A percentile compares a stretch with the other conserved stretches of the same genome.
These are phyloP conservation scores for Aspergillus flavus DNA, from an alignment of 2,329 filamentous ascomycete species.

Conservation along the genomic window DNA sequence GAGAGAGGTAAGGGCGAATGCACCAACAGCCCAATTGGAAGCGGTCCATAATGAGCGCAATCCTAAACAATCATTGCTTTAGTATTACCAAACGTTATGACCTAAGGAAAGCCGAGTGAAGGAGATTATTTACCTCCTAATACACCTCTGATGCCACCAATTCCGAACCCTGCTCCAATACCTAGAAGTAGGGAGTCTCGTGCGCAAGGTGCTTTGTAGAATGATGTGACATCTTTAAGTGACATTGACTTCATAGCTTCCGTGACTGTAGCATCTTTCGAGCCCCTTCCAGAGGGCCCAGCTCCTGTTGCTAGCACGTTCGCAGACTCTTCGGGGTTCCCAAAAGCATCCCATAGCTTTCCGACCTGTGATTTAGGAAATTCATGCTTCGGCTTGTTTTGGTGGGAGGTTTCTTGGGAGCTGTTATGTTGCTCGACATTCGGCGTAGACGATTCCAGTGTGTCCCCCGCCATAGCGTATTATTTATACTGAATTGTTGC, in stretches of 20 bases:
- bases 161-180: constrained; percentile 75
- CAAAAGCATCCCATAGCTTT: constrained; percentile 52
- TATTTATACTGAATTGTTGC: constrained; percentile 7
- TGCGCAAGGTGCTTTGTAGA: constrained; percentile 81
- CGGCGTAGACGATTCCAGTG: constrained; percentile 30
- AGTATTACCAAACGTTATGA: not conserved
- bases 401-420: constrained; percentile 20
- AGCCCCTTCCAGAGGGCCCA: constrained; percentile 63
- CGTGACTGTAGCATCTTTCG: constrained; percentile 45
- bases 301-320: constrained; percentile 60
- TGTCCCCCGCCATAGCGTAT: constrained; percentile 44
- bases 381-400: constrained; percentile 44
- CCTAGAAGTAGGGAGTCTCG: constrained; percentile 80
- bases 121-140: constrained; percentile 63
- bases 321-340: constrained; percentile 52
- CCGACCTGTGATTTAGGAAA: constrained; percentile 49
- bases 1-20: constrained; percentile 70
- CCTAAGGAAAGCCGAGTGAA: not conserved
- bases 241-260: constrained; percentile 48
- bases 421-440: constrained; percentile 22
- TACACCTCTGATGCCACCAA: constrained; percentile 74
- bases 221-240: constrained; percentile 58
- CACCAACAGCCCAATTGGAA: constrained; percentile 82
- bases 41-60: constrained; percentile 65
- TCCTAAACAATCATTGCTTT: constrained; percentile 21